Conservation (phyloP, 257 asterid genomes). For the Solanum rostratum region DNA sequence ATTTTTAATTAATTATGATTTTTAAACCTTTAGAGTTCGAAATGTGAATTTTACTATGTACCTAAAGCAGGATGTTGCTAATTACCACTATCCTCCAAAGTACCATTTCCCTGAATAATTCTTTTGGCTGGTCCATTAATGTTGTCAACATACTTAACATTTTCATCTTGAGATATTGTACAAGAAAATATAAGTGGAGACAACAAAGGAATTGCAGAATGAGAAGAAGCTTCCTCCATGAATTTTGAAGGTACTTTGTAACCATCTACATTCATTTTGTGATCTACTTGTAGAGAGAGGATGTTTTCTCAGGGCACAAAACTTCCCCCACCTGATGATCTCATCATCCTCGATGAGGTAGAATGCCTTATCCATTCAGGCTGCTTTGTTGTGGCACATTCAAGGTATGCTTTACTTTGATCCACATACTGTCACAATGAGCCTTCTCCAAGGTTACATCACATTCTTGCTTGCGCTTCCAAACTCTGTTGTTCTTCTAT, state of each 20-base stretch:
- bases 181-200: constrained; percentile 7
- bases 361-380: too few species aligned
- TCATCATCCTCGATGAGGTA: too few species aligned
- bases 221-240: constrained; percentile 7
- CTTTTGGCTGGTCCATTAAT: neutral
- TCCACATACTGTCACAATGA: too few species aligned
- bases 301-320: too few species aligned
- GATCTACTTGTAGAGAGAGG: constrained; percentile 5
- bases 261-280: neutral
- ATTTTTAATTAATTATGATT: too few species aligned
- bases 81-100: neutral
- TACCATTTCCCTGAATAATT: neutral
- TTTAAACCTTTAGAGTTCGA: too few species aligned
- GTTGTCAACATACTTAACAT: neutral
- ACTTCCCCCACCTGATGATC: too few species aligned
- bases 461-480: too few species aligned
- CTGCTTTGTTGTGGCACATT: too few species aligned
- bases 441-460: too few species aligned
- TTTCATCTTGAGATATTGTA: neutral
- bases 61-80: constrained; percentile 14
- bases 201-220: constrained; percentile 9
- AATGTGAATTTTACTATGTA: neutral
- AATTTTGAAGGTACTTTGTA: neutral
- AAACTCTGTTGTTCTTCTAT: too few species aligned
- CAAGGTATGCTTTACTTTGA: too few species aligned